Percentiles rank a stretch among this genome's conserved stretches.
These are phyloP conservation scores for Ogataea trehalophila DNA, from an alignment of 805 yeast genomes.

Conservation along the genomic window DNA sequence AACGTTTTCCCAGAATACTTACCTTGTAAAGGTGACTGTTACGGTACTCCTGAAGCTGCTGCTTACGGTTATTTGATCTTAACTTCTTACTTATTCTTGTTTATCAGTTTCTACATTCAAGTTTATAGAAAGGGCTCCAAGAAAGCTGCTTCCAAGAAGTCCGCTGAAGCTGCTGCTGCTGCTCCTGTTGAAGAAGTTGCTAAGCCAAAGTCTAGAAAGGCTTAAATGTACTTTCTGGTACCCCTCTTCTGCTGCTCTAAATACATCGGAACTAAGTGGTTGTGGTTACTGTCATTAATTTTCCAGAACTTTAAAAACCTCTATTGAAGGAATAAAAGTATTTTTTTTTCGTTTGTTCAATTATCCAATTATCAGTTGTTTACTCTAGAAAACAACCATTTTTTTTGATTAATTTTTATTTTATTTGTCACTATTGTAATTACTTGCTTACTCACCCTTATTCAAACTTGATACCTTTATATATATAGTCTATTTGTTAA, in stretches of 20 bases:
- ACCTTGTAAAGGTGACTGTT: slow-evolving; percentile 81
- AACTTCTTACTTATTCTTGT: slow-evolving; percentile 82
- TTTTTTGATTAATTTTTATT: too few relatives aligned
- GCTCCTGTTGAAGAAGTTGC: slow-evolving; percentile 6
- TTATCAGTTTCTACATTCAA: slow-evolving; percentile 87
- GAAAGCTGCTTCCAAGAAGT: slow-evolving; percentile 4
- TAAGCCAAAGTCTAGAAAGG: slow-evolving; percentile 29
- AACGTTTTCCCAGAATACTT: slow-evolving; percentile 54
- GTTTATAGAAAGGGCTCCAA: slow-evolving; percentile 56
- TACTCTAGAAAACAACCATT: too few relatives aligned
- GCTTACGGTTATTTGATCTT: slow-evolving; percentile 83
- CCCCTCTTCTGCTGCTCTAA: not conserved
- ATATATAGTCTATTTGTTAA: too few relatives aligned
- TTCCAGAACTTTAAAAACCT: too few relatives aligned
- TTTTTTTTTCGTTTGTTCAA: too few relatives aligned
- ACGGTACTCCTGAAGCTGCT: slow-evolving; percentile 92
- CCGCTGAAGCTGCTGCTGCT: slow-evolving; percentile 15
- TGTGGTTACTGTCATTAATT: too few relatives aligned
- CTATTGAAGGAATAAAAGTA: too few relatives aligned
- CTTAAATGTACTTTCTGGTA: slow-evolving; percentile 10
- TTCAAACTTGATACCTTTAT: too few relatives aligned
- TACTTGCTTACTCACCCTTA: too few relatives aligned
- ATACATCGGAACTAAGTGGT: not conserved
- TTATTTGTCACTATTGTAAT: too few relatives aligned
- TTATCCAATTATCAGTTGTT: too few relatives aligned